Base-by-base conservation (phyloP, 768 basidiomycete species). In the Dentipellis fragilis region DNA sequence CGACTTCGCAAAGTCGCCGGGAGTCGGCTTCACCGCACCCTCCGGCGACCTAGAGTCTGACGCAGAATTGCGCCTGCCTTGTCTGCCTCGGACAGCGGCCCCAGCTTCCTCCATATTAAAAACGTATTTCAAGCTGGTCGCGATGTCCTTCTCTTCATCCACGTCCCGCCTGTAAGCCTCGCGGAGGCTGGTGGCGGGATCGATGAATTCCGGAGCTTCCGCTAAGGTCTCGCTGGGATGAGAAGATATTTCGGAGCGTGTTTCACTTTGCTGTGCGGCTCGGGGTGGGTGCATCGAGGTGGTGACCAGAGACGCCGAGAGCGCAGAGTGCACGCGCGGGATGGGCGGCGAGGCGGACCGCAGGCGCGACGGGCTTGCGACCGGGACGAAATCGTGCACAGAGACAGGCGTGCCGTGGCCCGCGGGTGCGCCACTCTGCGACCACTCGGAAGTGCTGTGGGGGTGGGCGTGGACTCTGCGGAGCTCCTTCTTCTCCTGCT, bases 221-320 rank as follows among this genome's bases (percentile, higher is more conserved):
- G 42, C 42, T 16, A 45, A 45, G 5, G 42, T 45, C 42, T 45
- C 42, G 14, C 21, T 52, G 29, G 29, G 29, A 29, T 29, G 29
- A 29, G 29, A 29, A 6, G 29, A 29, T 29, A 29, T 29, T 29
- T 29, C 29, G 3, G 29, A 29, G 3, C 50, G 37, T 63, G 64
- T 37, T 59, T 49, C 29, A 29, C 29, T 29, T 29, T 29, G 29
- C 42, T 19, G 42, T 9, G 42, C 5, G 42, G 42, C 42, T 16
- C n/a, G 8, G 10, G 42, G 42, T 17, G n/a, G 42, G 14, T 45
- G 42, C n/a, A 45, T 17, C 14, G 71, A 69, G 17, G 84, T 75
- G 19, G 77, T 78, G 6, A 75, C 80, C 46, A 89, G 72, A 36
- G 87, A 87, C n/a, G 79, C 80, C 17, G 87, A 88, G 45, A 89